Conservation (phyloP, 2,329 filamentous ascomycete species). For the Aspergillus puulaauensis region DNA sequence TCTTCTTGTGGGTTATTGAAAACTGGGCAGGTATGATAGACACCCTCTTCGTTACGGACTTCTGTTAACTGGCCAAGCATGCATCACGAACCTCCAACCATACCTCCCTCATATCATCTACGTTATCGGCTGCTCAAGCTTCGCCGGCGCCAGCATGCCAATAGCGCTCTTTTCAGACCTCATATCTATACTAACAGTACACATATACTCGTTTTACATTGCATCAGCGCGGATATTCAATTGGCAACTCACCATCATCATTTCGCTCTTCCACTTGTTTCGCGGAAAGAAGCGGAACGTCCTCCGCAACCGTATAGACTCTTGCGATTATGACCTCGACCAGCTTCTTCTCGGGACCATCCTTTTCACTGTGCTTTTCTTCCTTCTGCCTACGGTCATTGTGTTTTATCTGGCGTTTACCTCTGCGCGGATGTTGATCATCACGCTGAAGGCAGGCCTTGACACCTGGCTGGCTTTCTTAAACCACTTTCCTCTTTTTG, state of each 20-base stretch:
- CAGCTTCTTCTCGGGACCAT: constrained; percentile 96
- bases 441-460: constrained; percentile 83
- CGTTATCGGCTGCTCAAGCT: constrained; percentile 90
- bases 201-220: constrained; percentile 98
- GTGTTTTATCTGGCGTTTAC: constrained; percentile 98
- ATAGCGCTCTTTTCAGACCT: constrained; percentile 95
- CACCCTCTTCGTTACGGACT: not conserved
- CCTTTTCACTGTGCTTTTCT: constrained; percentile 91
- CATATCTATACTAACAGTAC: constrained; percentile 83
- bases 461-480: constrained; percentile 91
- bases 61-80: constrained; percentile 49
- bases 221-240: constrained; percentile 96
- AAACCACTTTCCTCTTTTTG: constrained; percentile 97
- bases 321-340: constrained; percentile 97
- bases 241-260: constrained; percentile 96
- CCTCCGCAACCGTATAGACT: constrained; percentile 94
- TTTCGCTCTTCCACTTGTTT: constrained; percentile 97
- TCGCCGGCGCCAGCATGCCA: constrained; percentile 94
- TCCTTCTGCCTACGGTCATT: constrained; percentile 87
- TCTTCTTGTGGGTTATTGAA: constrained; percentile 98
- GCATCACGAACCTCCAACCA: constrained; percentile 74
- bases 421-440: constrained; percentile 89
- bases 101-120: constrained; percentile 83
- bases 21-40: constrained; percentile 77
- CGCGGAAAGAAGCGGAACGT: constrained; percentile 98